Percentiles rank a stretch among this genome's conserved stretches.
These are phyloP conservation scores for Durio zibethinus DNA, from an alignment of 345 rosid genomes.

Conservation along the genomic window DNA sequence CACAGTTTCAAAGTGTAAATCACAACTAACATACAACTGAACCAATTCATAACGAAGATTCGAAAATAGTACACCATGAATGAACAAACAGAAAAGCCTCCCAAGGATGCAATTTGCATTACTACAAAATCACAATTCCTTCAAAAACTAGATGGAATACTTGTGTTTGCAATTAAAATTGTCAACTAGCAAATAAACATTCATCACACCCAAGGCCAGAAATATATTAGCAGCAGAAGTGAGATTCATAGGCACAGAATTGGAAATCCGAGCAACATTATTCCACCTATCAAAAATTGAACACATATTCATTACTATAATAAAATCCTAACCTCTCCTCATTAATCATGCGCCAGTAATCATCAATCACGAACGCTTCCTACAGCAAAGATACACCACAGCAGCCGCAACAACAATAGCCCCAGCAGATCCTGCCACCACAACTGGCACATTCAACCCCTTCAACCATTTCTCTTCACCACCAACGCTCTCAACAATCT, in stretches of 20 bases:
- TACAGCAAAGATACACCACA: conserved; percentile 38
- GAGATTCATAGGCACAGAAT: conserved; percentile 25
- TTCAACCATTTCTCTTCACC: background rate
- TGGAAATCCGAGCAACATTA: conserved; percentile 20
- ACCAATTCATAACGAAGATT: background rate
- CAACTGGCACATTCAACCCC: conserved; percentile 36
- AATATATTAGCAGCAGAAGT: background rate
- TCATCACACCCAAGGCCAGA: conserved; percentile 24
- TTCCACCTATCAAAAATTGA: conserved; percentile 35
- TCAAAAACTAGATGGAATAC: background rate
- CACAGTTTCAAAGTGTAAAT: background rate
- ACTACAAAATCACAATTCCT: no score
- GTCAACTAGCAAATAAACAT: conserved; percentile 20
- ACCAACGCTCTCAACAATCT: conserved; percentile 14
- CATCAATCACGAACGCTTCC: conserved; percentile 34
- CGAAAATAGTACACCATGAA: background rate
- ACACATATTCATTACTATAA: conserved; percentile 8
- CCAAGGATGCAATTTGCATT: background rate
- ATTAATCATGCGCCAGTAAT: background rate
- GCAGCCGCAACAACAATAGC: conserved; percentile 49
- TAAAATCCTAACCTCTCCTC: conserved; percentile 15
- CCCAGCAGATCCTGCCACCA: conserved; percentile 50
- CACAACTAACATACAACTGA: background rate
- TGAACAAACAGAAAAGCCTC: background rate
- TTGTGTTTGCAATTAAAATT: background rate